Base-by-base conservation (phyloP, 257 asterid genomes). In the Pogostemon cablin region DNA sequence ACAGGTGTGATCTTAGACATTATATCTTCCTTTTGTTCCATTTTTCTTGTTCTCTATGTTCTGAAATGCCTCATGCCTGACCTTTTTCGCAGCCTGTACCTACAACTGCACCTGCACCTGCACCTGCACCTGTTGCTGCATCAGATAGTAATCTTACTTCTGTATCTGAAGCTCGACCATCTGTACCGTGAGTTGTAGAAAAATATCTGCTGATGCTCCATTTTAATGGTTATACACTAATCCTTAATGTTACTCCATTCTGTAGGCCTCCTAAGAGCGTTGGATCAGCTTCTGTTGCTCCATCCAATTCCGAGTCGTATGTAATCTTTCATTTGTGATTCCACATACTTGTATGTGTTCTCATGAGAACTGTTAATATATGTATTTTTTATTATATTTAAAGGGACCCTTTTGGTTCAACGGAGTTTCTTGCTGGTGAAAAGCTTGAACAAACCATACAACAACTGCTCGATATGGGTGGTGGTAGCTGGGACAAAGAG, bases 401-500 rank as follows among this genome's bases (percentile, higher is more conserved):
- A 85, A 91, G 92, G 60, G 83, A 77, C 61, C 72, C 83, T 47
- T 56, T 83, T 57, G 78, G 72, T 43, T 75, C 78, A 3, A 38
- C 58, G 35, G 74, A 58, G 39, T 62, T 68, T 75, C 80, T 81
- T 77, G 93, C 90, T 53, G 86, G 78, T 67, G 79, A 67, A 67
- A 81, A 73, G 82, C 76, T 84, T 34, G 96, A 91, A 70, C 82
- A 75, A 69, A 86, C 91, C 9, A 81, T 89, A 72, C 91, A 91
- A 79, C 93, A 89, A 66, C 62, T 91, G 70, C 75, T 91, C 77
- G 95, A 91, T 80, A 82, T 91, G 95, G 96, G 97, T 8, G 97
- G 96, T 57, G 97, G 95, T 43, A 83, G 79, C 54, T 92, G 98
- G 98, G 90, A 90, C 82, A 87, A 78, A 74, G 92, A 89, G 77